Evolutionary conservation across 768 basidiomycete species (phyloP).

Genomic region (Suillus clintonianus): DNA sequence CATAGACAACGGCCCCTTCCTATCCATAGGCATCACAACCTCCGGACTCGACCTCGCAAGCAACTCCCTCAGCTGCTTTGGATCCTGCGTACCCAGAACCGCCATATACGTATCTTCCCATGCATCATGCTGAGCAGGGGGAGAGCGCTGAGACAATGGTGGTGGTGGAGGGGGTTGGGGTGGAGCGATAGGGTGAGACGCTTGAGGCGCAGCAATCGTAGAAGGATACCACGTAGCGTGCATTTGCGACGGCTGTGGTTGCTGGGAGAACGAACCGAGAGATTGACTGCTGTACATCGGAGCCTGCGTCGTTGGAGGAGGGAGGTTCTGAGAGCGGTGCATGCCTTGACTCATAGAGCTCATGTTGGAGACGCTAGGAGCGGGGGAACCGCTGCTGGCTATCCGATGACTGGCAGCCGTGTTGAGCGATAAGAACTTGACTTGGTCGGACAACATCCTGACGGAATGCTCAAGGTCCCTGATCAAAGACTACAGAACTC

Average conservation of each 20-base stretch:
- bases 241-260: constrained; percentile 30
- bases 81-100: constrained; percentile 75
- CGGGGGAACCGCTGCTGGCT: constrained; percentile 33
- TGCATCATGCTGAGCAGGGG: constrained; percentile 64
- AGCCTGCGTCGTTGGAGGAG: constrained; percentile 40
- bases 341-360: constrained; percentile 40
- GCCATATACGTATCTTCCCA: constrained; percentile 86
- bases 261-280: constrained; percentile 31
- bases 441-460: constrained; percentile 73
- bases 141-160: constrained; percentile 48
- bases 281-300: constrained; percentile 29
- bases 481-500: constrained; percentile 56
- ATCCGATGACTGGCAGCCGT: constrained; percentile 38
- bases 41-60: constrained; percentile 77
- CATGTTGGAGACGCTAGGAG: constrained; percentile 25
- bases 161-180: constrained; percentile 48
- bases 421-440: constrained; percentile 75
- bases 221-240: constrained; percentile 56
- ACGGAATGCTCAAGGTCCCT: constrained; percentile 82
- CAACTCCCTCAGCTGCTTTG: constrained; percentile 71
- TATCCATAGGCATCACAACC: constrained; percentile 75
- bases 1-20: constrained; percentile 71
- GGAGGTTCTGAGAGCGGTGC: constrained; percentile 36
- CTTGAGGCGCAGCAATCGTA: constrained; percentile 76
- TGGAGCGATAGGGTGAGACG: constrained; percentile 75